Evolutionary conservation across 2,329 filamentous ascomycete species (phyloP).

Genomic region (Pseudogymnoascus sp.): DNA sequence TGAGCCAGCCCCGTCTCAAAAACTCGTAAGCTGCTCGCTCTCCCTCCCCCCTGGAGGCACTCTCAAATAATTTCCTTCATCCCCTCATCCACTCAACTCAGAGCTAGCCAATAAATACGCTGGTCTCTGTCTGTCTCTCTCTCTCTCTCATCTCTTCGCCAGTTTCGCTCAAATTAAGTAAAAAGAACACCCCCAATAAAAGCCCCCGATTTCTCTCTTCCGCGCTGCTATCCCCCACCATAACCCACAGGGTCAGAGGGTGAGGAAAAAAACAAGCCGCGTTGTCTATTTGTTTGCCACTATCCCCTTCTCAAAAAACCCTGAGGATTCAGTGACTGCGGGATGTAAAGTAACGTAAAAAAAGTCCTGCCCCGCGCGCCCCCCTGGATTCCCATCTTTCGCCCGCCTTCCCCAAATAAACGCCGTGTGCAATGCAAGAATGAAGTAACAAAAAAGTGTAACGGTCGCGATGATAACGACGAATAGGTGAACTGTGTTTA

Average conservation of each 20-base stretch:
- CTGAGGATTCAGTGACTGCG: background rate
- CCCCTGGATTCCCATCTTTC: background rate
- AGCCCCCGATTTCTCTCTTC: background rate
- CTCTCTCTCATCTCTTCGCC: background rate
- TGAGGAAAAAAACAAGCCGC: background rate
- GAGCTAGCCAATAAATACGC: background rate
- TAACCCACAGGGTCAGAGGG: background rate
- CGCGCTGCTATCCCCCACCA: background rate
- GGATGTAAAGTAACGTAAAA: background rate
- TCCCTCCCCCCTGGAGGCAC: background rate
- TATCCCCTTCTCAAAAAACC: background rate
- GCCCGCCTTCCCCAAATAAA: background rate
- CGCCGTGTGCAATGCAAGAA: background rate
- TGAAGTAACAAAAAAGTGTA: background rate
- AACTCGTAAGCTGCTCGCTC: too few species aligned
- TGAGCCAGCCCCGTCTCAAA: background rate
- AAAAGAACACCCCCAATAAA: background rate
- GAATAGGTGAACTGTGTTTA: background rate
- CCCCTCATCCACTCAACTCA: background rate
- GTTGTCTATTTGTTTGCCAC: background rate
- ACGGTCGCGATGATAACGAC: constrained; percentile 9
- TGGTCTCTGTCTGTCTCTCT: background rate
- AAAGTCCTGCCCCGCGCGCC: background rate
- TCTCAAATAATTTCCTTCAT: background rate
- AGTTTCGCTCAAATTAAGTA: constrained; percentile 2